A percentile compares a stretch with the other conserved stretches of the same genome.
Evolutionary conservation across 371 early-diverging fungal genomes (phyloP).

Genomic region (Encephalitozoon cuniculi): DNA sequence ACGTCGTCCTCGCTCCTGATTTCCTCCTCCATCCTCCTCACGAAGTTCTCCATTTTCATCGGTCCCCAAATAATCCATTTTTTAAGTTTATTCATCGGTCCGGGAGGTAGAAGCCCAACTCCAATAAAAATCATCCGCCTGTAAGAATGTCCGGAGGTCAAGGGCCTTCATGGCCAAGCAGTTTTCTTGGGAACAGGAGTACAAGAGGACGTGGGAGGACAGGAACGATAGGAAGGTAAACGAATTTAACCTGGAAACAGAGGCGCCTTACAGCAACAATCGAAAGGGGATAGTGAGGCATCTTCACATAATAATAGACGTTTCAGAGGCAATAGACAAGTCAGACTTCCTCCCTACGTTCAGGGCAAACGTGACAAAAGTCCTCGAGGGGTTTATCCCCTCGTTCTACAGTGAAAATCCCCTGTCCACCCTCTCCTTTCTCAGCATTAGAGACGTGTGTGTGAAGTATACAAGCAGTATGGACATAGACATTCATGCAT

Average conservation of each 20-base stretch:
- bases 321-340: constrained; percentile 44
- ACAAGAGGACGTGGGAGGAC: constrained; percentile 52
- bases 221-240: constrained; percentile 1
- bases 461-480: constrained; percentile 13
- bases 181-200: constrained; percentile 56
- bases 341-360: constrained; percentile 44
- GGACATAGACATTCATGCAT: neutral
- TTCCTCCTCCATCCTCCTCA: neutral
- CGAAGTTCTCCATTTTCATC: constrained; percentile 10
- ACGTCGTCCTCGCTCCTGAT: neutral
- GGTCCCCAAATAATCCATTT: neutral
- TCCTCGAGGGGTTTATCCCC: constrained; percentile 19
- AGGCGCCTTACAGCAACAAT: constrained; percentile 4
- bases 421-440: constrained; percentile 36
- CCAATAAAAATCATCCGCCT: neutral
- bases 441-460: constrained; percentile 5
- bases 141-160: neutral
- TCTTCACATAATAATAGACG: constrained; percentile 43
- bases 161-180: constrained; percentile 25
- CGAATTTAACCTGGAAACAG: neutral
- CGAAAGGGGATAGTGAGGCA: constrained; percentile 39
- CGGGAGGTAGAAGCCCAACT: neutral
- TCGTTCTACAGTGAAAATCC: constrained; percentile 44
- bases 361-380: constrained; percentile 8
- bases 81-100: neutral